phyloP scores from a whole-genome alignment of 108 stramenopile species.

The Stephanodiscus triporus region DNA sequence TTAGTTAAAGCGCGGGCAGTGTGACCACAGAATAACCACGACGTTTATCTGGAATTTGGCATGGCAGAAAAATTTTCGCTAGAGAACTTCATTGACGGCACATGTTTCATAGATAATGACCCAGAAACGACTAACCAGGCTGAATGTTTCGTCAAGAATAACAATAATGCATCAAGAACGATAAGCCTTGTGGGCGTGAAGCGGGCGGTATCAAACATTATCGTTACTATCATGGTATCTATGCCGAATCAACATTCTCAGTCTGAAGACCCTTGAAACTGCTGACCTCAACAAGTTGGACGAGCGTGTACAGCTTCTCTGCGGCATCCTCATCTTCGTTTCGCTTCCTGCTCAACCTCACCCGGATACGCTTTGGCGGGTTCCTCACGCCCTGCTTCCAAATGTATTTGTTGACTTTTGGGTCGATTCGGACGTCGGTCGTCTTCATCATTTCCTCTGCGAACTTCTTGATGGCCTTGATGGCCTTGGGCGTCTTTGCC shows the following conservation, averaged over 20 bases:
- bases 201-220: neutral
- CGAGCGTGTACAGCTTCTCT: conserved; percentile 98
- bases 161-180: neutral
- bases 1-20: too few relatives aligned
- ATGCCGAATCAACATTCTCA: conserved; percentile 79
- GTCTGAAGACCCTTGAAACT: conserved; percentile 96
- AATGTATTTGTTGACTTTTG: conserved; percentile 89
- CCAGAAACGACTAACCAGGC: neutral
- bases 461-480: conserved; percentile 96
- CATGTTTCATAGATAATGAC: too few relatives aligned
- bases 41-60: neutral
- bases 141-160: neutral
- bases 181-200: too few relatives aligned
- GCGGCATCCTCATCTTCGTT: conserved; percentile 99
- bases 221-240: conserved; percentile 1
- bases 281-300: conserved; percentile 91
- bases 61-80: too few relatives aligned
- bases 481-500: conserved; percentile 96
- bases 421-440: conserved; percentile 89
- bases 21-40: too few relatives aligned
- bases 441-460: conserved; percentile 96
- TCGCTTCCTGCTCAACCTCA: conserved; percentile 95
- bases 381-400: conserved; percentile 96
- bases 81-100: neutral
- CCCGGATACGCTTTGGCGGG: conserved; percentile 96